Percentiles rank a stretch among this genome's conserved stretches.
Conservation (phyloP, 352 stramenopile species). For the Halophytophthora polymorphica region DNA sequence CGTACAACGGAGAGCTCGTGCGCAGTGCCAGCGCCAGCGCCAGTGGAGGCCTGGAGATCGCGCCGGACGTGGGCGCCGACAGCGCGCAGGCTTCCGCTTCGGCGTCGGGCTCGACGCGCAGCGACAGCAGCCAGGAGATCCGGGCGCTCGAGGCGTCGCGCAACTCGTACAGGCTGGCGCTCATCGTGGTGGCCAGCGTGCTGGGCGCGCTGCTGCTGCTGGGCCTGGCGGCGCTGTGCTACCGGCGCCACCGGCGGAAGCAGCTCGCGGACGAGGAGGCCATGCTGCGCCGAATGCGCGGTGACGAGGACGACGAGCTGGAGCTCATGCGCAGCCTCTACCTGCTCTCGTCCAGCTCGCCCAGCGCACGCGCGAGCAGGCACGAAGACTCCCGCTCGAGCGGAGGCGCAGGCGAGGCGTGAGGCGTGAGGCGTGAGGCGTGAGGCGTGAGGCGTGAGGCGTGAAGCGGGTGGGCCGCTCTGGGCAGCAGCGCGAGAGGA, state of each 20-base stretch:
- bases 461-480: no score
- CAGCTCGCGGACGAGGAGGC: conserved; percentile 31
- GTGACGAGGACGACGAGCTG: conserved; percentile 35
- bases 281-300: conserved; percentile 36
- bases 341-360: conserved; percentile 32
- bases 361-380: conserved; percentile 7
- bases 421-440: no score
- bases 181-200: conserved; percentile 29
- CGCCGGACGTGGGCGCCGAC: no score
- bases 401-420: no score
- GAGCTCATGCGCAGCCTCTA: conserved; percentile 44
- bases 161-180: conserved; percentile 25
- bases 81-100: conserved; percentile 4
- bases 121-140: conserved; percentile 16
- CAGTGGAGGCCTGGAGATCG: conserved; percentile 1
- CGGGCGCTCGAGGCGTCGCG: conserved; percentile 18
- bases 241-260: conserved; percentile 13
- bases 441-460: no score
- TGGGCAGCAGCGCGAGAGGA: no score
- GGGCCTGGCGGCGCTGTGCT: conserved; percentile 6
- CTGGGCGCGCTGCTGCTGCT: conserved; percentile 11
- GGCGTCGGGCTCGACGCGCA: conserved; percentile 11
- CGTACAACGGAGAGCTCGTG: conserved; percentile 41
- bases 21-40: conserved; percentile 4
- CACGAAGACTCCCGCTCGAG: not conserved